Conservation (phyloP, 208 protist species). For the Angomonas desouzai region DNA sequence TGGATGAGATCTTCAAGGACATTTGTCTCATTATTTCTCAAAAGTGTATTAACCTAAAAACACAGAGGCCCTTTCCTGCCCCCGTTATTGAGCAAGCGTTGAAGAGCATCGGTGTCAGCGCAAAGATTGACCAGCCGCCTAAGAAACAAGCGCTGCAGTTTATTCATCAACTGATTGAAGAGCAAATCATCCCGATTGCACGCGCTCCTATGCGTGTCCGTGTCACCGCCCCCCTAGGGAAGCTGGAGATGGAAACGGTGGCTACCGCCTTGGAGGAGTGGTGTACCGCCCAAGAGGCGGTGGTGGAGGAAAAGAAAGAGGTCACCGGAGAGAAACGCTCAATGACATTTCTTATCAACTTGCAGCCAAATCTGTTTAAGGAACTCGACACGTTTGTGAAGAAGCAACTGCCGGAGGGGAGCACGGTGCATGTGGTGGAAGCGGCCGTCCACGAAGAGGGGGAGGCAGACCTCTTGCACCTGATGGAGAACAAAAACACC, state of each 20-base stretch:
- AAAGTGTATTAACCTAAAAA: constrained; percentile 94
- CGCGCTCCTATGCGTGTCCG: constrained; percentile 94
- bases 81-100: constrained; percentile 95
- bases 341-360: constrained; percentile 45
- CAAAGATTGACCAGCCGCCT: constrained; percentile 87
- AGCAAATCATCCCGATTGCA: constrained; percentile 86
- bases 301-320: constrained; percentile 34
- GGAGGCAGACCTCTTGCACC: constrained; percentile 20
- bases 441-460: constrained; percentile 51
- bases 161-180: constrained; percentile 88
- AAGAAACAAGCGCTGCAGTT: constrained; percentile 94
- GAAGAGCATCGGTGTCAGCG: constrained; percentile 89
- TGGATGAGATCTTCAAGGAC: constrained; percentile 94
- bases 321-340: constrained; percentile 11
- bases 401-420: constrained; percentile 46
- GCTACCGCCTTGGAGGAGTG: constrained; percentile 44
- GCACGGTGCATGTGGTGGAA: constrained; percentile 73
- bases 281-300: constrained; percentile 46
- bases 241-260: constrained; percentile 40
- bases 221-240: not conserved
- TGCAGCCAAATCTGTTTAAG: constrained; percentile 72
- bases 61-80: constrained; percentile 82
- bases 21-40: constrained; percentile 95
- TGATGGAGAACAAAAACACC: constrained; percentile 15
- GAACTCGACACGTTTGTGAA: constrained; percentile 75